Evolutionary conservation across 2,329 filamentous ascomycete species (phyloP).

Genomic region (Fusarium ambrosium): DNA sequence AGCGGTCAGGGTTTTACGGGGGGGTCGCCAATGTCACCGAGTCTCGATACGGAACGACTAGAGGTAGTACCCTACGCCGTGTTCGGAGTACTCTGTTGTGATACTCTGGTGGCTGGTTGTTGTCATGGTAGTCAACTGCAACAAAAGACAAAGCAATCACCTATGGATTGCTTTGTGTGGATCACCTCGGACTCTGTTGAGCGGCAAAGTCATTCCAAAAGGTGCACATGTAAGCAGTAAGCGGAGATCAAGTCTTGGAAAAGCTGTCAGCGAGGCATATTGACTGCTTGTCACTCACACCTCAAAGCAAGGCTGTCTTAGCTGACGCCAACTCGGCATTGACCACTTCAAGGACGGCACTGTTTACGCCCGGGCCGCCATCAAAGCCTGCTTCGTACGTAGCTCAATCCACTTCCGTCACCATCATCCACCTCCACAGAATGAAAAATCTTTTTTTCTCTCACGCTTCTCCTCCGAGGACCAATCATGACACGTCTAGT

Average conservation of each 20-base stretch:
- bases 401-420: slow-evolving; percentile 35
- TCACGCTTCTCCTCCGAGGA: slow-evolving; percentile 16
- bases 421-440: slow-evolving; percentile 34
- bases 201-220: slow-evolving; percentile 16
- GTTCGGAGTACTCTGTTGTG: neutral
- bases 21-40: slow-evolving; percentile 11
- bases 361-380: slow-evolving; percentile 15
- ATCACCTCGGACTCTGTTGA: neutral
- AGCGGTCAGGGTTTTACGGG: slow-evolving; percentile 43
- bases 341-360: slow-evolving; percentile 23
- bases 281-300: neutral
- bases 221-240: slow-evolving; percentile 7
- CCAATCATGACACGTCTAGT: slow-evolving; percentile 30
- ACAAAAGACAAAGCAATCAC: slow-evolving; percentile 11
- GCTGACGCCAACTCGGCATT: slow-evolving; percentile 12
- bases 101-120: slow-evolving; percentile 25
- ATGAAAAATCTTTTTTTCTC: slow-evolving; percentile 37
- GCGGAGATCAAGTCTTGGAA: neutral
- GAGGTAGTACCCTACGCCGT: neutral
- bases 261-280: slow-evolving; percentile 5
- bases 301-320: neutral
- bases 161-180: neutral
- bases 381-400: slow-evolving; percentile 23
- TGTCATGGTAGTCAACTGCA: slow-evolving; percentile 27
- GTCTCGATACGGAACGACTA: slow-evolving; percentile 11